Evolutionary conservation across 176 grass and related monocot genomes (phyloP).

Genomic region (Eleusine coracana): DNA sequence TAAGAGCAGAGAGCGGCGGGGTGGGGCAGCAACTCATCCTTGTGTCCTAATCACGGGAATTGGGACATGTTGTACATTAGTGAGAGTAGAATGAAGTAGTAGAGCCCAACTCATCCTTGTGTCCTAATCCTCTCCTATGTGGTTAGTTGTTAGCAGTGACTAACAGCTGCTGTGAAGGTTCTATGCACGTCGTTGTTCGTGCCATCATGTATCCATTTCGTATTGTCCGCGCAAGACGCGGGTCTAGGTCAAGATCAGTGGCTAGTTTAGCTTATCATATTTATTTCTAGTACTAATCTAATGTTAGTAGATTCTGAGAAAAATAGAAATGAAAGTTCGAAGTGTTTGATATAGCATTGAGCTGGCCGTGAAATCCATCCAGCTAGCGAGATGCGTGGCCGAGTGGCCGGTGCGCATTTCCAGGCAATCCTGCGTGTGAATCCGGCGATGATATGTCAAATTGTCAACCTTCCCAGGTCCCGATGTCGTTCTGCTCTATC

Average conservation of each 20-base stretch:
- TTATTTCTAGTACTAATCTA: not conserved
- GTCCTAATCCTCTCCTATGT: too few species aligned
- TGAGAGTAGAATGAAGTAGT: not conserved
- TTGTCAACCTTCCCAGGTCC: conserved; percentile 1
- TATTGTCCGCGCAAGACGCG: conserved; percentile 32
- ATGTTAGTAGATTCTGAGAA: not conserved
- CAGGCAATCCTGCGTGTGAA: conserved; percentile 8
- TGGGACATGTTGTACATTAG: not conserved
- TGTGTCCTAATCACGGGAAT: not conserved
- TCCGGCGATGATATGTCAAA: not conserved
- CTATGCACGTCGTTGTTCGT: conserved; percentile 26
- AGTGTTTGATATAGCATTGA: not conserved
- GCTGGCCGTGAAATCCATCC: conserved; percentile 26
- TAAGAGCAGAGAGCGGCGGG: too few species aligned
- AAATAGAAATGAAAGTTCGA: not conserved
- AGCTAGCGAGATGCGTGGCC: conserved; percentile 31
- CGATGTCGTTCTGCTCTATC: not conserved
- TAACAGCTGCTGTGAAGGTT: not conserved
- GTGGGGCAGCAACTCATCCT: too few species aligned
- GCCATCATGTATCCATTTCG: not conserved
- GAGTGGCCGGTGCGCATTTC: not conserved
- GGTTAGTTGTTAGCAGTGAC: not conserved
- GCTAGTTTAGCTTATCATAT: not conserved
- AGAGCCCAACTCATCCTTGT: not conserved
- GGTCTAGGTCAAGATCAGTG: conserved; percentile 32